phyloP scores from a whole-genome alignment of 441 rosid species.

The Pelargonium citronellum region DNA sequence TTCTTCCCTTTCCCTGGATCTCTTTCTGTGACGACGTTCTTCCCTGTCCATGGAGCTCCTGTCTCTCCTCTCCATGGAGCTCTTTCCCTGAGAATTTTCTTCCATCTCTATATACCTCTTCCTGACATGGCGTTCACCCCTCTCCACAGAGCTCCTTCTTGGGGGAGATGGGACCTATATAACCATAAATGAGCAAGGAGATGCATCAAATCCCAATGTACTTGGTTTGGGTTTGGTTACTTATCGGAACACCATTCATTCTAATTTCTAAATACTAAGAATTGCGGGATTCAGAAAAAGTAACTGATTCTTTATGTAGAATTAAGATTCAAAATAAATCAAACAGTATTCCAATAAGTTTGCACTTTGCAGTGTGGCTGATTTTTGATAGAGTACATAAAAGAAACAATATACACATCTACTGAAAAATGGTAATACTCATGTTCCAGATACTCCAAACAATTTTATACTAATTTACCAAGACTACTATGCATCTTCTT shows the following conservation, averaged over 20 bases:
- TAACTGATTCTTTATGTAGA: not conserved
- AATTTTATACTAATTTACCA: not conserved
- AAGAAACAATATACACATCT: not conserved
- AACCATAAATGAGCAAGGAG: conserved; percentile 2
- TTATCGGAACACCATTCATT: conserved; percentile 1
- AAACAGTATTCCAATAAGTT: not conserved
- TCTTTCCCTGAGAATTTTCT: not conserved
- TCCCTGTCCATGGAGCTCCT: conserved; percentile 6
- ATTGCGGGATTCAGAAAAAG: not conserved
- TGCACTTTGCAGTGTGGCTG: not conserved
- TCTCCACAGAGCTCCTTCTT: conserved; percentile 38
- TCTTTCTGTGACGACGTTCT: not conserved
- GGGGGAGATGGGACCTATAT: conserved; percentile 85
- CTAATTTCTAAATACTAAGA: too few relatives aligned
- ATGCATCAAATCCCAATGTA: not conserved
- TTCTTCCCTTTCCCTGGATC: conserved; percentile 13
- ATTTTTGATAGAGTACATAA: not conserved
- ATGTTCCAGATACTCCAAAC: not conserved
- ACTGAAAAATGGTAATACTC: not conserved
- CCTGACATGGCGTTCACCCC: conserved; percentile 13
- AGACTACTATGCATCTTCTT: not conserved
- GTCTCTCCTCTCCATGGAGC: conserved; percentile 1
- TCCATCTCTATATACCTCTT: not conserved
- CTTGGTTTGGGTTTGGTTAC: conserved; percentile 2
- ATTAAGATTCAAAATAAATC: not conserved